Evolutionary conservation across 352 stramenopile genomes (phyloP), one percentile per base, ranked within the genome.

Genomic region (Achlya hypogyna): DNA sequence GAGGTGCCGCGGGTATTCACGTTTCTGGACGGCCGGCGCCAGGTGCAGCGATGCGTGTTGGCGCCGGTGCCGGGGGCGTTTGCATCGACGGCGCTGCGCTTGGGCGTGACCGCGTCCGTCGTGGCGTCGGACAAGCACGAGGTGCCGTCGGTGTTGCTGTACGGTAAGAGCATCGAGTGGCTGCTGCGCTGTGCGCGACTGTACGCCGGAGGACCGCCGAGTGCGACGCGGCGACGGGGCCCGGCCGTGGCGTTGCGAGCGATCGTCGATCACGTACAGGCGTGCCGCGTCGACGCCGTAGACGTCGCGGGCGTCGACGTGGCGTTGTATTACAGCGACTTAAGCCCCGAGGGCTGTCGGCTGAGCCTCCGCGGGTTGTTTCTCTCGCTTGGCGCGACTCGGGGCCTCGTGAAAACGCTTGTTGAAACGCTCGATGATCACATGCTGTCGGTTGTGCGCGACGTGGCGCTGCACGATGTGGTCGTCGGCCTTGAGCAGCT

Each of bases 101-200:
- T 67, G 10, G n/a, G 5, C 3, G 6, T 67, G 28, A 49, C 25
- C 10, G 10, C 29, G 20, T 16, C 10, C 20, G 47, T 67, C 5
- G 29, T n/a, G 20, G 32, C 47, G 8, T 40, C 20, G 32, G 42
- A 67, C 9, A 18, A 29, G 18, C 38, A 67, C 16, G 28, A 40
- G 16, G 28, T 49, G 18, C 23, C 60, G 23, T 67, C 51, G 23
- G 71, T 91, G 29, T 71, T 93, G 0, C 47, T 93, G 6, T 91
- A 93, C 70, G 81, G 72, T 1, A 91, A 87, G 53, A 80, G 87
- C 20, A 71, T 91, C 8, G 85, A 91, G 52, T 90, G 83, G 80
- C 32, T 93, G 71, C 73, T 8, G 70, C 69, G 9, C 23, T 89
- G 22, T 89, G 88, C 31, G 45, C 76, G 49, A 74, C 69, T 1